phyloP scores from a whole-genome alignment of 495 filamentous ascomycete species.

The Terfezia boudieri region DNA sequence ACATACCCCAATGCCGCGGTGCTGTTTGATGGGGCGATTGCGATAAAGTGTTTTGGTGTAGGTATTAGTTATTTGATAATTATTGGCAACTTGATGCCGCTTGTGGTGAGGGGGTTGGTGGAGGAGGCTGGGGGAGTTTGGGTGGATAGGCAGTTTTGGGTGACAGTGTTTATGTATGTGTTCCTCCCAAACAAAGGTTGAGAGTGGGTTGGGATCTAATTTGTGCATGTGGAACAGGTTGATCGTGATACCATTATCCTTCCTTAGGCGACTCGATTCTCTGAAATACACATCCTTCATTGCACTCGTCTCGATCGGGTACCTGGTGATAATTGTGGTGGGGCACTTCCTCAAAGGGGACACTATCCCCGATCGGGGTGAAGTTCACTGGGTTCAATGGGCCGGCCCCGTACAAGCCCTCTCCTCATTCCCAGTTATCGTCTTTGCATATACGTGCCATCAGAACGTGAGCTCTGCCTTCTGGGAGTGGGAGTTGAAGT shows the following conservation, averaged over 20 bases:
- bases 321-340: constrained; percentile 73
- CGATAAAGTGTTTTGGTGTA: constrained; percentile 96
- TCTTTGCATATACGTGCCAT: constrained; percentile 97
- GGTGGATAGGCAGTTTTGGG: constrained; percentile 83
- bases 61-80: constrained; percentile 95
- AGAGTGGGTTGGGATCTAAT: not conserved
- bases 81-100: constrained; percentile 95
- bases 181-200: not conserved
- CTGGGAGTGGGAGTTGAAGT: no score
- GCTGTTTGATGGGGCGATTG: constrained; percentile 86
- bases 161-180: constrained; percentile 81
- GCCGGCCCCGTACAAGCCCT: constrained; percentile 55
- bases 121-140: constrained; percentile 32
- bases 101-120: constrained; percentile 56
- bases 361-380: constrained; percentile 44
- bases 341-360: constrained; percentile 73
- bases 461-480: constrained; percentile 48
- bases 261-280: constrained; percentile 73
- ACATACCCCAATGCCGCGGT: constrained; percentile 95
- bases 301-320: constrained; percentile 78
- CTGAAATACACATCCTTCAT: constrained; percentile 92
- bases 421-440: constrained; percentile 75
- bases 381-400: constrained; percentile 51
- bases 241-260: constrained; percentile 81
- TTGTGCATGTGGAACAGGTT: constrained; percentile 30